Percentiles rank a stretch among this genome's conserved stretches.
Evolutionary conservation across 768 basidiomycete genomes (phyloP).

Genomic region (Suillus clintonianus): DNA sequence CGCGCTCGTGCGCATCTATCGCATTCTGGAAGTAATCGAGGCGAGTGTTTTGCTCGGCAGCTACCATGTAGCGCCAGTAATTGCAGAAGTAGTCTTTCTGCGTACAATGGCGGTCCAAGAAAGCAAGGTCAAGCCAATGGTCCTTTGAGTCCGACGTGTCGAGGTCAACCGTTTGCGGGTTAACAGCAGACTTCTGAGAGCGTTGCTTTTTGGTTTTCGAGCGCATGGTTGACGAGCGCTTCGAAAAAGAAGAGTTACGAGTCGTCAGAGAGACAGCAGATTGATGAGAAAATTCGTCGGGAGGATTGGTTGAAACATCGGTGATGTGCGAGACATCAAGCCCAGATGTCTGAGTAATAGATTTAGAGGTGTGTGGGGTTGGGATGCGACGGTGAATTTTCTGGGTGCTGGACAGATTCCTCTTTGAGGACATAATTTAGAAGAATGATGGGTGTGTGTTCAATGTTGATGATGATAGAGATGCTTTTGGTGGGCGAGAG

Average conservation of each 20-base stretch:
- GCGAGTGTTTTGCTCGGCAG: background rate
- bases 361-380: background rate
- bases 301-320: background rate
- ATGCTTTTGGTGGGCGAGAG: background rate
- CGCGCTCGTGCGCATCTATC: background rate
- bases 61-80: background rate
- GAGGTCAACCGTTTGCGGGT: background rate
- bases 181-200: background rate
- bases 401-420: background rate
- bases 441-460: background rate
- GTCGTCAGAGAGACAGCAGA: background rate
- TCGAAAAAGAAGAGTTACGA: background rate
- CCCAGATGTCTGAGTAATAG: background rate
- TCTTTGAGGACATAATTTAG: background rate
- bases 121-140: slow-evolving; percentile 1
- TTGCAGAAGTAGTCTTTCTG: background rate
- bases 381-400: background rate
- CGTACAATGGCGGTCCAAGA: background rate
- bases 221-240: background rate
- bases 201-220: background rate
- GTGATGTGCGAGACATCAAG: background rate
- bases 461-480: background rate
- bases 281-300: background rate
- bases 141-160: background rate
- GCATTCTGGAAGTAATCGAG: background rate